These are phyloP conservation scores for Clitopilus passeckerianus DNA, from an alignment of 768 basidiomycete species.

Conservation along the genomic window DNA sequence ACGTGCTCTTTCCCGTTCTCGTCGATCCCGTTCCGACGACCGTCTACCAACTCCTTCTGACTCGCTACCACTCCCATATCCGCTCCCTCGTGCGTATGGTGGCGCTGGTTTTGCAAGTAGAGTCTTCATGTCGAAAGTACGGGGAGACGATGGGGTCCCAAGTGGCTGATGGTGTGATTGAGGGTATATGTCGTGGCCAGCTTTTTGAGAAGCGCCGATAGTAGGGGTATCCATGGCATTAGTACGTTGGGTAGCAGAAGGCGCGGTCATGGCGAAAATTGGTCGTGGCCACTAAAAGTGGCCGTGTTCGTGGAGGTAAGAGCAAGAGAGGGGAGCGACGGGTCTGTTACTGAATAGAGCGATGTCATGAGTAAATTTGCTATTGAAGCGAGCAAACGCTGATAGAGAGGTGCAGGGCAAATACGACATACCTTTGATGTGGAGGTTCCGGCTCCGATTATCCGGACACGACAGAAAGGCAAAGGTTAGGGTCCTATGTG, in stretches of 20 bases:
- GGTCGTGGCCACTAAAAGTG: background rate
- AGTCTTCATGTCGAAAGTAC: constrained; percentile 12
- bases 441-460: too few species aligned
- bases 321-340: background rate
- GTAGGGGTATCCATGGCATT: background rate
- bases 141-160: constrained; percentile 2
- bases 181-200: background rate
- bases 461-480: too few species aligned
- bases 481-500: too few species aligned
- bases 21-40: background rate
- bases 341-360: background rate
- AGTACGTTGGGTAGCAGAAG: background rate
- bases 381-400: background rate
- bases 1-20: background rate
- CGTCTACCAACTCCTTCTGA: constrained; percentile 8
- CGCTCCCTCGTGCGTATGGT: constrained; percentile 5
- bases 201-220: background rate
- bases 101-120: constrained; percentile 17
- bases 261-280: background rate
- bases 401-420: background rate
- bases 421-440: background rate
- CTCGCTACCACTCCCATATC: constrained; percentile 12
- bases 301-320: background rate
- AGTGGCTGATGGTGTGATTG: background rate
- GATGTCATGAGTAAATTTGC: background rate